phyloP scores from a whole-genome alignment of 2,329 filamentous ascomycete species.

The Rhynchosporium agropyri region DNA sequence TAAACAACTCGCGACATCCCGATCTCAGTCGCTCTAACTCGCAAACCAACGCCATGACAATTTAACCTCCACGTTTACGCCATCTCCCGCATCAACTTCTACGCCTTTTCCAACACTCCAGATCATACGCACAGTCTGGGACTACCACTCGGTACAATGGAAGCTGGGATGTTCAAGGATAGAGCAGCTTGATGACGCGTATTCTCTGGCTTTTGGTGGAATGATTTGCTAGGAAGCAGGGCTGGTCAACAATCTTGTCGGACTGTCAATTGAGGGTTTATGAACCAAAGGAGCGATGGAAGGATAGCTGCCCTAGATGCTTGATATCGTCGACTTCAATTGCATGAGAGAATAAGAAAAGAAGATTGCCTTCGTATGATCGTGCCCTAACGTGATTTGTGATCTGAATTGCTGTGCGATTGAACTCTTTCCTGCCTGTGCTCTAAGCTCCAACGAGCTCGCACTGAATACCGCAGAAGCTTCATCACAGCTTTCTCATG shows the following conservation, averaged over 20 bases:
- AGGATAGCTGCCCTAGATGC: constrained; percentile 42
- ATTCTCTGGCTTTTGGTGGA: constrained; percentile 43
- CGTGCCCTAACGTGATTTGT: constrained; percentile 6
- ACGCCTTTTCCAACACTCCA: constrained; percentile 43
- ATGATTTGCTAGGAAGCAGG: constrained; percentile 40
- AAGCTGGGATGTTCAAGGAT: constrained; percentile 42
- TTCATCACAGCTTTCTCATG: too few species aligned
- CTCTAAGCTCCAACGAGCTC: too few species aligned
- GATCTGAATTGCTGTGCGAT: neutral
- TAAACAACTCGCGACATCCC: constrained; percentile 48
- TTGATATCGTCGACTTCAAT: constrained; percentile 39
- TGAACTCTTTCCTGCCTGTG: too few species aligned
- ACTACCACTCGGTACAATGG: constrained; percentile 39
- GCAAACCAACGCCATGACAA: constrained; percentile 44
- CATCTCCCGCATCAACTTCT: constrained; percentile 44
- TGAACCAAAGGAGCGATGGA: constrained; percentile 37
- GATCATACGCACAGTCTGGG: constrained; percentile 37
- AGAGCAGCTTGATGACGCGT: constrained; percentile 42
- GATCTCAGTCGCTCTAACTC: constrained; percentile 46
- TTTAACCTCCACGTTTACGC: constrained; percentile 39
- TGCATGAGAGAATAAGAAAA: constrained; percentile 39
- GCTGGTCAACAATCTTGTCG: constrained; percentile 42
- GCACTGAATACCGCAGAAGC: too few species aligned
- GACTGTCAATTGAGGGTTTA: constrained; percentile 42
- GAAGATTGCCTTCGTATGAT: constrained; percentile 36